Conservation (phyloP, 108 stramenopile genomes). For the Cyclostephanos invisitatus region DNA sequence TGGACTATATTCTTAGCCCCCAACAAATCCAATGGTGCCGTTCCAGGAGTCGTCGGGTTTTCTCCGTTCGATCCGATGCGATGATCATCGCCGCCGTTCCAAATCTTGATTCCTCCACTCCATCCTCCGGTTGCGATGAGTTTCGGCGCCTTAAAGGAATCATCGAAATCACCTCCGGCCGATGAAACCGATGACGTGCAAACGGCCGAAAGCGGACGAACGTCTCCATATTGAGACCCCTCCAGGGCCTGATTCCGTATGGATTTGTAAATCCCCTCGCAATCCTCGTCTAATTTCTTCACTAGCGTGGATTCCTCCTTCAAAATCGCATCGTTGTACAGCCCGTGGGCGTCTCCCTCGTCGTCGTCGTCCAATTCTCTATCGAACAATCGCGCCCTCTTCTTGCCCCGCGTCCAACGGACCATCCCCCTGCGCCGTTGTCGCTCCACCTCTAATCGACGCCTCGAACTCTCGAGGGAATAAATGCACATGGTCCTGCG, state of each 20-base stretch:
- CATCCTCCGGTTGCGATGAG: constrained; percentile 90
- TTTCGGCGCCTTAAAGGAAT: constrained; percentile 37
- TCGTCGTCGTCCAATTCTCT: constrained; percentile 40
- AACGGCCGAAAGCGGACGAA: constrained; percentile 64
- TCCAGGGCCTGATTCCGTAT: constrained; percentile 67
- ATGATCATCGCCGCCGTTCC: constrained; percentile 76
- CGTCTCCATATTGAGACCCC: constrained; percentile 86
- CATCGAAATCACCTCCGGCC: constrained; percentile 26
- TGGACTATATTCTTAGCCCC: constrained; percentile 70
- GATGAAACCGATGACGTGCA: constrained; percentile 54
- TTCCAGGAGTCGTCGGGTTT: background rate
- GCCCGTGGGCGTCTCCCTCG: constrained; percentile 22
- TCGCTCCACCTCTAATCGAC: constrained; percentile 74
- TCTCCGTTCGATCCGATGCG: constrained; percentile 2
- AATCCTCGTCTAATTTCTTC: constrained; percentile 58
- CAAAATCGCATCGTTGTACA: constrained; percentile 28
- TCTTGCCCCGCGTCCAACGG: constrained; percentile 49
- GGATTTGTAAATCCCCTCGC: constrained; percentile 56
- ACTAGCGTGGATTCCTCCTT: constrained; percentile 41
- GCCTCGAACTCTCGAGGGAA: constrained; percentile 69
- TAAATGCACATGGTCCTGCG: constrained; percentile 69
- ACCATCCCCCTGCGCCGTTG: constrained; percentile 58
- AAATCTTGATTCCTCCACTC: constrained; percentile 89
- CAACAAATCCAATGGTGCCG: constrained; percentile 61
- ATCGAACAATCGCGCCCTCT: constrained; percentile 46